These are phyloP conservation scores for Coemansia sp. DNA, from an alignment of 192 early-diverging fungal species.

Conservation along the genomic window DNA sequence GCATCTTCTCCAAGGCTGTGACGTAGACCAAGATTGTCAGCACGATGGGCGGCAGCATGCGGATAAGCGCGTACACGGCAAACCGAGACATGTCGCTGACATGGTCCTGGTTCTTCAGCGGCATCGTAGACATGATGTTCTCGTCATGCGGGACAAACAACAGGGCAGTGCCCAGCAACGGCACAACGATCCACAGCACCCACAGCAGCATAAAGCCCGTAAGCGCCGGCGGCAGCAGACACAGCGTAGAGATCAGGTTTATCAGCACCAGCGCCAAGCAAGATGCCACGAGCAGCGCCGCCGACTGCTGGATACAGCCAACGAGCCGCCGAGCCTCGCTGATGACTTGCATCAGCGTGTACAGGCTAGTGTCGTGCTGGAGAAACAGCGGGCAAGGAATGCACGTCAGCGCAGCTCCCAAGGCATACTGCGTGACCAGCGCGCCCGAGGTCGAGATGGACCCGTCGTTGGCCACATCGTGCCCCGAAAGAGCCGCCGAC, in stretches of 20 bases:
- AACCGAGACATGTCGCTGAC: slow-evolving; percentile 77
- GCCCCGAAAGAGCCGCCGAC: slow-evolving; percentile 17
- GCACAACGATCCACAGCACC: slow-evolving; percentile 86
- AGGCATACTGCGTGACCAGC: slow-evolving; percentile 68
- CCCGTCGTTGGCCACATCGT: slow-evolving; percentile 40
- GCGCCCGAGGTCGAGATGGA: slow-evolving; percentile 50
- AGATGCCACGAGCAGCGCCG: slow-evolving; percentile 58
- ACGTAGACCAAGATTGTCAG: slow-evolving; percentile 69
- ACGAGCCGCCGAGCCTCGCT: slow-evolving; percentile 85
- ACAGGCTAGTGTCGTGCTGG: slow-evolving; percentile 94
- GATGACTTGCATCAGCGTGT: slow-evolving; percentile 92
- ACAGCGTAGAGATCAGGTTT: slow-evolving; percentile 71
- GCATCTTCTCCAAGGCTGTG: slow-evolving; percentile 29
- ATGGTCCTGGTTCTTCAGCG: slow-evolving; percentile 81
- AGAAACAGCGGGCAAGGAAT: slow-evolving; percentile 90
- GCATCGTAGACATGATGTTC: slow-evolving; percentile 91
- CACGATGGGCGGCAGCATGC: slow-evolving; percentile 70
- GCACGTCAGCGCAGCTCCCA: slow-evolving; percentile 84
- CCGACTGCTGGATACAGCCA: slow-evolving; percentile 68
- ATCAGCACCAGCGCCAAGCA: slow-evolving; percentile 73
- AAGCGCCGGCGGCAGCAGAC: slow-evolving; percentile 82
- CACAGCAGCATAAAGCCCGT: slow-evolving; percentile 89
- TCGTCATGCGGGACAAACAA: slow-evolving; percentile 89
- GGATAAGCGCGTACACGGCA: slow-evolving; percentile 69
- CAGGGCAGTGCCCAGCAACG: slow-evolving; percentile 76